Conservation (phyloP, 345 rosid species). For the Gynandropsis gynandra region DNA sequence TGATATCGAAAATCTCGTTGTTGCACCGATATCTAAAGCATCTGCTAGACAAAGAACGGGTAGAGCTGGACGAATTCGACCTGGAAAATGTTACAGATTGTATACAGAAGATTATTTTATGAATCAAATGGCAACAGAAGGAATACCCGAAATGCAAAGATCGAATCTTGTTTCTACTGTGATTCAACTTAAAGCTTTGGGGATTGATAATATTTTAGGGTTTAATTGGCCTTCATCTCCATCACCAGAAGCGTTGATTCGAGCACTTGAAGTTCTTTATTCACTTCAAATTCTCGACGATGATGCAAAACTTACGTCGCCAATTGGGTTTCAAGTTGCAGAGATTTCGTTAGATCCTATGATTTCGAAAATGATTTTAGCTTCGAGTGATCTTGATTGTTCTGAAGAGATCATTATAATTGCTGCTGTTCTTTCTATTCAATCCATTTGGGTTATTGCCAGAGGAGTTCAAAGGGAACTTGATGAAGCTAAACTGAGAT, state of each 20-base stretch:
- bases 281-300: constrained; percentile 87
- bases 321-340: constrained; percentile 93
- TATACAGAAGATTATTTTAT: constrained; percentile 81
- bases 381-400: constrained; percentile 86
- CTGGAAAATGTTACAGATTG: constrained; percentile 94
- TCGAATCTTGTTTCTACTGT: constrained; percentile 86
- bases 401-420: constrained; percentile 81
- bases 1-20: constrained; percentile 85
- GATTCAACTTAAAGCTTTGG: constrained; percentile 89
- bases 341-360: constrained; percentile 94
- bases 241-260: constrained; percentile 78
- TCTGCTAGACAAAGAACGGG: constrained; percentile 98
- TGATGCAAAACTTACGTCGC: constrained; percentile 97
- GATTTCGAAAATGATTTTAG: constrained; percentile 89
- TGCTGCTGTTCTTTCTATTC: constrained; percentile 82
- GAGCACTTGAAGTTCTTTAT: constrained; percentile 91
- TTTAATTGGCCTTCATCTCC: constrained; percentile 98
- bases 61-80: constrained; percentile 93
- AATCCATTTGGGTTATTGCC: constrained; percentile 83
- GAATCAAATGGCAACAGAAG: constrained; percentile 75
- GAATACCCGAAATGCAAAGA: constrained; percentile 93
- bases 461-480: constrained; percentile 74
- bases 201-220: constrained; percentile 88
- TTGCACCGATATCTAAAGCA: constrained; percentile 94
- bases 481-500: constrained; percentile 89